phyloP scores from a whole-genome alignment of 2,329 filamentous ascomycete species.

The Daldinia sp. region DNA sequence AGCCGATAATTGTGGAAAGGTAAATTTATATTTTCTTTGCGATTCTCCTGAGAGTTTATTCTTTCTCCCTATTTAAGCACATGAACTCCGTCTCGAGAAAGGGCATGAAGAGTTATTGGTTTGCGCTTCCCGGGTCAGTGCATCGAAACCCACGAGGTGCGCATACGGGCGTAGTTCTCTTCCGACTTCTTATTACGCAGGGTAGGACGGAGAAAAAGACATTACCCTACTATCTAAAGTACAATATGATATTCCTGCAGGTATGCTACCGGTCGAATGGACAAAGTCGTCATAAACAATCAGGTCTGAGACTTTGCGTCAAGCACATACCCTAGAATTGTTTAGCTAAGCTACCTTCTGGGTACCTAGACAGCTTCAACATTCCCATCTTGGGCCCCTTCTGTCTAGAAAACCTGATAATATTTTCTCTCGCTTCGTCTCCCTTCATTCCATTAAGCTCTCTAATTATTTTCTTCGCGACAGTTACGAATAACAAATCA shows the following conservation, averaged over 20 bases:
- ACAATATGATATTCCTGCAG: no score
- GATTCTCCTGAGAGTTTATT: constrained; percentile 3
- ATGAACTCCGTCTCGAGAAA: constrained; percentile 5
- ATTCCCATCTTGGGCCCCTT: constrained; percentile 43
- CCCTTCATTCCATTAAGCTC: constrained; percentile 47
- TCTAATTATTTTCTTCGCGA: constrained; percentile 33
- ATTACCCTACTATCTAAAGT: constrained; percentile 18
- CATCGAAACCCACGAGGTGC: constrained; percentile 36
- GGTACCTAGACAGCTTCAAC: constrained; percentile 38
- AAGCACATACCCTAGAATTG: constrained; percentile 36
- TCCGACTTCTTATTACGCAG: constrained; percentile 27
- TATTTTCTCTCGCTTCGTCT: constrained; percentile 34
- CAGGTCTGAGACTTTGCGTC: constrained; percentile 33
- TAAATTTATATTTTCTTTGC: constrained; percentile 21
- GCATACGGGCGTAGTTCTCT: constrained; percentile 33
- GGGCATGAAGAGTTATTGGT: constrained; percentile 21
- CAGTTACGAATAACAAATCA: constrained; percentile 40
- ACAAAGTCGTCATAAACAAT: constrained; percentile 32
- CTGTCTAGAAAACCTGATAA: constrained; percentile 37
- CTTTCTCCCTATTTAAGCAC: no score
- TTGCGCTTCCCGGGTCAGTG: constrained; percentile 35
- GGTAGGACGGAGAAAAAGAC: constrained; percentile 31
- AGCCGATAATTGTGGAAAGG: constrained; percentile 18
- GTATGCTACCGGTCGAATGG: constrained; percentile 20
- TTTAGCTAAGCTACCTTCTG: constrained; percentile 24